Base-by-base conservation (phyloP, 331 rosid species). In the Malus hybrid region DNA sequence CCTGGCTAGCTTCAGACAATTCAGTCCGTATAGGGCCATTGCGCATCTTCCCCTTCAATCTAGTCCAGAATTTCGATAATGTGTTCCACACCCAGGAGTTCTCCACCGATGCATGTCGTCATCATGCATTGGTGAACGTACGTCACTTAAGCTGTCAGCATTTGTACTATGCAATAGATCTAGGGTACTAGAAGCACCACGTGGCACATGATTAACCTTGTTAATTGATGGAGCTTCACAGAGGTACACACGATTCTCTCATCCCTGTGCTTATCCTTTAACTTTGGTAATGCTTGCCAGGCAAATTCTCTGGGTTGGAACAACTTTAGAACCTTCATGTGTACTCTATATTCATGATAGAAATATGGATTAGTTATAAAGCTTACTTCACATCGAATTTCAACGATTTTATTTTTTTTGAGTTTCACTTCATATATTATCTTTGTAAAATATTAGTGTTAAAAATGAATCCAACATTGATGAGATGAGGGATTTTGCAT, bases 41-140 rank as follows among this genome's bases (percentile, higher is more conserved):
- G 66, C 52, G 2, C 22, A 12, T 20, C 10, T 4, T 13, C 33
- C 33, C 46, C 13, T 50, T 28, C n/a, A 26, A 24, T 16, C 16
- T 50, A 12, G 32, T 12, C 64, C 52, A 55, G 9, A 32, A 48
- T 5, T 36, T 36, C 3, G 34, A 12, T 58, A 8, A 34, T 24
- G 76, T 22, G 76, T 62, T 57, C 16, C 68, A 15, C 63, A 28
- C 20, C 6, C 6, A 1, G 24, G 1, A 13, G 67, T 55, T 14
- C 65, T 52, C 20, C 12, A 57, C 14, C 0, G 5, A 10, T 57
- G 15, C 32, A 9, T 72, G 33, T 71, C 11, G 46, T 39, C 46
- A 36, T 72, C 68, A 36, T 58, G 66, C 76, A 72, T 34, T 39
- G 56, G 18, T 36, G 44, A 19, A 57, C 18, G 52, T 20, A 56